Evolutionary conservation across 176 grass and related monocot genomes (phyloP).

Genomic region (Stipa capillata): DNA sequence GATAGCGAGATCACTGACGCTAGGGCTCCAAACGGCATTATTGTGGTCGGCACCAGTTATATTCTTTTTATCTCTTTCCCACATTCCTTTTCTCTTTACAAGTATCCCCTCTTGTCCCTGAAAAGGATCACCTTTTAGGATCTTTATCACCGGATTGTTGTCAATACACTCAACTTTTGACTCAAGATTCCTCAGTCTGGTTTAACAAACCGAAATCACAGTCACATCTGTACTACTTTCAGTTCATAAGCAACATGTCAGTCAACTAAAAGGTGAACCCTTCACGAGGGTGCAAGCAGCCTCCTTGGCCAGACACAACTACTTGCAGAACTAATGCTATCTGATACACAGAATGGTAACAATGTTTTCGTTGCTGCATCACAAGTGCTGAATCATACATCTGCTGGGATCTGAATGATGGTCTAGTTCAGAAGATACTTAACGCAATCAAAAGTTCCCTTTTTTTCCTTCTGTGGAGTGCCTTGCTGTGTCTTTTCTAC

Average conservation of each 20-base stretch:
- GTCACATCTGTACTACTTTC: neutral
- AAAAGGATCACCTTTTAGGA: neutral
- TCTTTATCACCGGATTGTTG: slow-evolving; percentile 23
- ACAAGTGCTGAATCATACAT: neutral
- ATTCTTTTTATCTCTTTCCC: neutral
- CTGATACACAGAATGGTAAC: neutral
- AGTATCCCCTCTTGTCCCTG: slow-evolving; percentile 2
- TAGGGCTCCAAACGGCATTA: too few species aligned
- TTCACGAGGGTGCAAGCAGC: slow-evolving; percentile 28
- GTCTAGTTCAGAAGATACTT: neutral
- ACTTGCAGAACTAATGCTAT: neutral
- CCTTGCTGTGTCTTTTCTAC: neutral
- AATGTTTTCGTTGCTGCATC: neutral
- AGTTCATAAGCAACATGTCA: slow-evolving; percentile 12
- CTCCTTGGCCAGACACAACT: neutral
- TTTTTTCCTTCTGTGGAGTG: neutral
- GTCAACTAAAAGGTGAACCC: slow-evolving; percentile 29
- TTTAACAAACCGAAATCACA: slow-evolving; percentile 31
- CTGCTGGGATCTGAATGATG: neutral
- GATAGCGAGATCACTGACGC: too few species aligned
- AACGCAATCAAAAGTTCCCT: neutral
- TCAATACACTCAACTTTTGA: slow-evolving; percentile 39
- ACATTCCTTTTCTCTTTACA: slow-evolving; percentile 21
- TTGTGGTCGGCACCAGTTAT: slow-evolving; percentile 4
- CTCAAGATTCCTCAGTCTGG: slow-evolving; percentile 37